Conservation (phyloP, 306 rosid genomes). For the Vicia sativa region DNA sequence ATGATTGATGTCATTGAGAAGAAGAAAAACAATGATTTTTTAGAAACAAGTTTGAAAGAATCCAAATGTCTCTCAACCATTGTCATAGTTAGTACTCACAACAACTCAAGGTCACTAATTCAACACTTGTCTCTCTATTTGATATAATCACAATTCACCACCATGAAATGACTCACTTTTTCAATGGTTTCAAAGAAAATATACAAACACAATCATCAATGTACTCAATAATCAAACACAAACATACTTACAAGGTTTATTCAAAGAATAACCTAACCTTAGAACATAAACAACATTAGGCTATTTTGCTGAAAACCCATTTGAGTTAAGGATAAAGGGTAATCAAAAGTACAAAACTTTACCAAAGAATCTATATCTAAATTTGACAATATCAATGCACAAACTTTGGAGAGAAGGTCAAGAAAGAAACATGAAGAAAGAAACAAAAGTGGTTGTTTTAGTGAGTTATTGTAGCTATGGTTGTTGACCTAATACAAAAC, state of each 20-base stretch:
- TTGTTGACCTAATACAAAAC: background rate
- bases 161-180: slow-evolving; percentile 17
- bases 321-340: slow-evolving; percentile 1
- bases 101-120: background rate
- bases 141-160: slow-evolving; percentile 28
- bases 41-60: slow-evolving; percentile 44
- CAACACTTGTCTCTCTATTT: slow-evolving; percentile 25
- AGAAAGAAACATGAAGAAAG: background rate
- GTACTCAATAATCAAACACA: background rate
- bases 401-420: background rate
- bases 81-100: slow-evolving; percentile 8
- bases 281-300: background rate
- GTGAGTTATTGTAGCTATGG: slow-evolving; percentile 6
- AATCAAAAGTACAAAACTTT: background rate
- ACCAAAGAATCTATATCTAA: background rate
- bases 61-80: slow-evolving; percentile 41
- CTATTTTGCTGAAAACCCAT: background rate
- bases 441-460: background rate
- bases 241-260: background rate
- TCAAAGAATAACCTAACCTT: background rate
- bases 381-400: background rate
- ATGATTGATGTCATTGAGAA: slow-evolving; percentile 52
- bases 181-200: slow-evolving; percentile 4
- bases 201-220: background rate
- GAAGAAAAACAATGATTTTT: slow-evolving; percentile 53